These are phyloP conservation scores for Mycena kentingensis DNA, from an alignment of 768 basidiomycete species.

Conservation along the genomic window DNA sequence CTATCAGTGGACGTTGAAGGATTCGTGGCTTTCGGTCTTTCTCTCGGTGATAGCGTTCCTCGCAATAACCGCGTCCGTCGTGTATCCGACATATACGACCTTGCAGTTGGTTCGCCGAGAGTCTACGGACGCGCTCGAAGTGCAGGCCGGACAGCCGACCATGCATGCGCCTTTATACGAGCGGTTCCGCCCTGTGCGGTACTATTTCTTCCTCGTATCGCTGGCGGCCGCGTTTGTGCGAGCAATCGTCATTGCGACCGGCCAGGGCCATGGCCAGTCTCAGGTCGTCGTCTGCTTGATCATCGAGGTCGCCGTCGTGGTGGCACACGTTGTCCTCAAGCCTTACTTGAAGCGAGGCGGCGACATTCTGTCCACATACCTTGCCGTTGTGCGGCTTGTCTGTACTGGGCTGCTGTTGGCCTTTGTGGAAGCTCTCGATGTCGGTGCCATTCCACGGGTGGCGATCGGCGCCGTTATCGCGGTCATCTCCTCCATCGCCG, in stretches of 20 bases:
- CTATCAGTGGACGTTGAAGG: conserved; percentile 88
- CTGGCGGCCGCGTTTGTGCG: conserved; percentile 63
- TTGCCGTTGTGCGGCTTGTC: conserved; percentile 68
- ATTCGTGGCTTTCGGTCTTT: conserved; percentile 84
- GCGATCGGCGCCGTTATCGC: conserved; percentile 77
- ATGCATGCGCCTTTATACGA: conserved; percentile 63
- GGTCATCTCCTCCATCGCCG: conserved; percentile 69
- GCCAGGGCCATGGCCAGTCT: conserved; percentile 57
- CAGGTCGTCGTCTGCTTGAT: conserved; percentile 71
- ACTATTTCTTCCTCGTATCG: conserved; percentile 64
- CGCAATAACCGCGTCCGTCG: conserved; percentile 48
- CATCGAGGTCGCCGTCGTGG: conserved; percentile 63
- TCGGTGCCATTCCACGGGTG: conserved; percentile 78
- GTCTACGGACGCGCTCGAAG: conserved; percentile 41
- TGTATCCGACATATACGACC: conserved; percentile 50
- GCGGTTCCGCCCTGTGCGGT: conserved; percentile 65
- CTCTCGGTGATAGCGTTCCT: conserved; percentile 74
- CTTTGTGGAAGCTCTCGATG: conserved; percentile 65
- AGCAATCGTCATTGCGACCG: conserved; percentile 72
- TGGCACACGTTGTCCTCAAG: conserved; percentile 52
- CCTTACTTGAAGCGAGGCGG: conserved; percentile 71
- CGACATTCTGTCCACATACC: conserved; percentile 67
- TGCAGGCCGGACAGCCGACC: conserved; percentile 37
- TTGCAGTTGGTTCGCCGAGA: conserved; percentile 47
- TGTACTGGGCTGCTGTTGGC: conserved; percentile 74